Base-by-base conservation (phyloP, 495 filamentous ascomycete species). In the Ascobolus immersus region DNA sequence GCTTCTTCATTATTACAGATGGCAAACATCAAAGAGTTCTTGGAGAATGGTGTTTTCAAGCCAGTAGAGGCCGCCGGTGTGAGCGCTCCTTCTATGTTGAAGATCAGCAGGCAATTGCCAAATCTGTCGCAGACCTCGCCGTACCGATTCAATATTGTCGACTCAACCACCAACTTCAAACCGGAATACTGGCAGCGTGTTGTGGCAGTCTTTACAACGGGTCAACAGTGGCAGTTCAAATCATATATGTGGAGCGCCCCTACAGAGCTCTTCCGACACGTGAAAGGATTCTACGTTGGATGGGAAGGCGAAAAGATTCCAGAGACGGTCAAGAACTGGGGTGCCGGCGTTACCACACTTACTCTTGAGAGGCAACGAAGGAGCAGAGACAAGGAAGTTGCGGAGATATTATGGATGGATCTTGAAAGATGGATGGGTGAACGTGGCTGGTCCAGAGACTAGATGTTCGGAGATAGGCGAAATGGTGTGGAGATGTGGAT, bases 141-240 rank as follows among this genome's bases (percentile, higher is more conserved):
- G 3, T 69, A 89, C 44, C 74, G 82, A 33, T 94, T 99, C 58
- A 79, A 92, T 44, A 68, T 99, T 15, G 84, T 93, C 33, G 86
- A 99, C 49, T 70, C 68, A 9, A 72, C 79, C 0, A 71, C 86
- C 45, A 73, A 89, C 53, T 99, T 99, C 61, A 86, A 86, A 52
- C 86, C 86, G 1, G 82, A 94, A 48, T 93, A 94, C 57, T 99
- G 86, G 86, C 68, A 71, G 37, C 71, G 89, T 13, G 77, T 99
- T 7, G 86, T 94, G 6, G 89, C 78, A 6, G 80, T 99, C 28
- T 99, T 99, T 55, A 99, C 86, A 0, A 99, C 86, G 6, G 86
- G 86, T 15, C 86, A 99, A 53, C 72, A 74, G 8, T 99, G 86
- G 86, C 86, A 99, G 53, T 99, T 94, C 57, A 90, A 91, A 55